These are phyloP conservation scores for Hortiboletus campestris DNA, from an alignment of 768 basidiomycete species.

Conservation along the genomic window DNA sequence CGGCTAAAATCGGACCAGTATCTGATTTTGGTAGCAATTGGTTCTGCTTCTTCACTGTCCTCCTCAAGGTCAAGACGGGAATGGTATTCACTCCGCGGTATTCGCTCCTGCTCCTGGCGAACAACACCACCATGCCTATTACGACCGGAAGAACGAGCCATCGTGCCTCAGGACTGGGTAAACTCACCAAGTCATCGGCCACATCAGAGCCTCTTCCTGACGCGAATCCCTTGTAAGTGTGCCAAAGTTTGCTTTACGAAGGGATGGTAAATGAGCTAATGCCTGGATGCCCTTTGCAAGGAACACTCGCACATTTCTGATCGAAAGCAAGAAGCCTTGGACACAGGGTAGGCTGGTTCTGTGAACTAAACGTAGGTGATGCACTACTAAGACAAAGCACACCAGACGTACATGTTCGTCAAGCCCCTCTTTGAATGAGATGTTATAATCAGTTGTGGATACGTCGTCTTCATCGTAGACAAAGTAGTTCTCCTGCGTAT, in stretches of 20 bases:
- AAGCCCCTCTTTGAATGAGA: slow-evolving; percentile 67
- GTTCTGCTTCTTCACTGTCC: slow-evolving; percentile 8
- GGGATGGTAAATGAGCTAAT: slow-evolving; percentile 7
- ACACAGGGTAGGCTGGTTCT: slow-evolving; percentile 44
- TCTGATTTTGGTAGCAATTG: slow-evolving; percentile 30
- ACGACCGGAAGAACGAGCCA: slow-evolving; percentile 1
- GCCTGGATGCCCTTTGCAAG: neutral
- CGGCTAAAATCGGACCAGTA: slow-evolving; percentile 55
- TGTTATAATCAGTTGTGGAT: slow-evolving; percentile 45
- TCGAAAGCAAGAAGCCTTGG: slow-evolving; percentile 71
- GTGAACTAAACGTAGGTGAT: slow-evolving; percentile 1
- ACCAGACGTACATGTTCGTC: slow-evolving; percentile 44
- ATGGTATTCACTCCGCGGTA: slow-evolving; percentile 58
- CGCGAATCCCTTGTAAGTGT: slow-evolving; percentile 45
- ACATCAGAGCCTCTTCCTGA: slow-evolving; percentile 25
- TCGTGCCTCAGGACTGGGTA: neutral
- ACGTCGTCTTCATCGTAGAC: slow-evolving; percentile 46
- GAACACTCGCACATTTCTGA: slow-evolving; percentile 48
- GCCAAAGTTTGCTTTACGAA: slow-evolving; percentile 60
- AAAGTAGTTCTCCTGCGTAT: slow-evolving; percentile 72
- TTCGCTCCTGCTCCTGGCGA: slow-evolving; percentile 51
- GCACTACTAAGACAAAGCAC: neutral
- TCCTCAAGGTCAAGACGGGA: slow-evolving; percentile 35
- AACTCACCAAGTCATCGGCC: slow-evolving; percentile 22
- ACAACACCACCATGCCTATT: slow-evolving; percentile 49